These are phyloP conservation scores for Pseudogymnoascus sp. DNA, from an alignment of 2,329 filamentous ascomycete genomes.

Conservation along the genomic window DNA sequence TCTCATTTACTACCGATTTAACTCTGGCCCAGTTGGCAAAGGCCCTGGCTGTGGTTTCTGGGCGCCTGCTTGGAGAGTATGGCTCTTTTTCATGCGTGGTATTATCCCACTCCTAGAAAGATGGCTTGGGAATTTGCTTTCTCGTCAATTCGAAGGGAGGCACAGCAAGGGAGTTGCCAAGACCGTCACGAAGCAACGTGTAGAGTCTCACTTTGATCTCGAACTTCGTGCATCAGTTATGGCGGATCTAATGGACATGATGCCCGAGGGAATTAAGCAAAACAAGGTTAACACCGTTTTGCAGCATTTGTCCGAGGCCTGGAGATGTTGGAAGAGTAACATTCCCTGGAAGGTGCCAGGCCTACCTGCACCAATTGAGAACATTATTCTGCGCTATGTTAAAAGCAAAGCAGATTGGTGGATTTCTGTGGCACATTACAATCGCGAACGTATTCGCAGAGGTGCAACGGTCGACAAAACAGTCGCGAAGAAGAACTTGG, in stretches of 20 bases:
- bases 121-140: constrained; percentile 94
- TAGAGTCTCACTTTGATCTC: constrained; percentile 96
- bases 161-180: constrained; percentile 99
- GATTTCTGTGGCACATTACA: constrained; percentile 98
- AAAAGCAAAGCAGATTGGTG: constrained; percentile 99
- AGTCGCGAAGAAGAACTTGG: constrained; percentile 97
- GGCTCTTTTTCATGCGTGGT: constrained; percentile 98
- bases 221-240: constrained; percentile 97
- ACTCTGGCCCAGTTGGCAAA: constrained; percentile 92
- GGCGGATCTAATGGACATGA: constrained; percentile 99
- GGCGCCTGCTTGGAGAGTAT: constrained; percentile 97
- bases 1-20: constrained; percentile 98
- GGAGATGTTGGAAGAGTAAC: constrained; percentile 99
- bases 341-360: constrained; percentile 99
- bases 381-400: constrained; percentile 96
- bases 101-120: constrained; percentile 94
- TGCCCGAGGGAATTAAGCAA: constrained; percentile 99
- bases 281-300: constrained; percentile 98
- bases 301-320: constrained; percentile 94
- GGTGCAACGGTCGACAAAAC: constrained; percentile 98
- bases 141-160: constrained; percentile 93
- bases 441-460: constrained; percentile 90
- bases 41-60: constrained; percentile 98
- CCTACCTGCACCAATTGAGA: constrained; percentile 92
- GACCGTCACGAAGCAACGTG: constrained; percentile 97